Percentiles rank a stretch among this genome's conserved stretches.
Conservation (phyloP, 257 asterid species). For the Solanum okadae region DNA sequence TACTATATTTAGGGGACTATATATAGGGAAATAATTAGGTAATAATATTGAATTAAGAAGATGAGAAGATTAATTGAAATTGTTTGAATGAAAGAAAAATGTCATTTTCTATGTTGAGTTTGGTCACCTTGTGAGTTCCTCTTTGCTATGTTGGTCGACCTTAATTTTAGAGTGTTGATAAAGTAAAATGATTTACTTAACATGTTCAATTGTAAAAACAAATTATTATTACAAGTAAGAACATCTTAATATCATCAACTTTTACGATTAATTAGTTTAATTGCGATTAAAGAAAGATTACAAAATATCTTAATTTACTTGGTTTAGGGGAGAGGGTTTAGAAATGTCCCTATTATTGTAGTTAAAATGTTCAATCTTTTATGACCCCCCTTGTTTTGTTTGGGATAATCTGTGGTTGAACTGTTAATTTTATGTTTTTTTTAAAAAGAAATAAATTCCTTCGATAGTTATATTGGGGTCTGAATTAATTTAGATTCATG, state of each 20-base stretch:
- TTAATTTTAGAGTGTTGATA: constrained; percentile 52
- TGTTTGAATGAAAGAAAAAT: background rate
- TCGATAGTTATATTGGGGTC: rapidly evolving
- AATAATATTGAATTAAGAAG: constrained; percentile 3
- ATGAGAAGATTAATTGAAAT: background rate
- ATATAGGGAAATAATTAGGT: constrained; percentile 32
- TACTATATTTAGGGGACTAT: constrained; percentile 1
- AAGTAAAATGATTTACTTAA: constrained; percentile 27
- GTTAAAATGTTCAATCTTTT: background rate
- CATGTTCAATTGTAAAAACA: background rate
- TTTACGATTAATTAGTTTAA: no score
- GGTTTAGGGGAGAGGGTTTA: no score
- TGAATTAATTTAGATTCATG: background rate
- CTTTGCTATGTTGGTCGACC: constrained; percentile 31
- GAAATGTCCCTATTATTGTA: background rate
- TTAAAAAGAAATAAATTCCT: background rate
- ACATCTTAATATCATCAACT: background rate
- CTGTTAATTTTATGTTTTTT: background rate
- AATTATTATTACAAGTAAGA: background rate
- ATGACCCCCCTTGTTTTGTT: background rate
- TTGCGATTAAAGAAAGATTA: background rate
- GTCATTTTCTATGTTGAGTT: constrained; percentile 9
- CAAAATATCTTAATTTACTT: no score
- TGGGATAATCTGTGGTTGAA: background rate
- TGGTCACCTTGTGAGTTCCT: constrained; percentile 6